Evolutionary conservation across 2,329 filamentous ascomycete species (phyloP).

Genomic region (Neofusicoccum parvum): DNA sequence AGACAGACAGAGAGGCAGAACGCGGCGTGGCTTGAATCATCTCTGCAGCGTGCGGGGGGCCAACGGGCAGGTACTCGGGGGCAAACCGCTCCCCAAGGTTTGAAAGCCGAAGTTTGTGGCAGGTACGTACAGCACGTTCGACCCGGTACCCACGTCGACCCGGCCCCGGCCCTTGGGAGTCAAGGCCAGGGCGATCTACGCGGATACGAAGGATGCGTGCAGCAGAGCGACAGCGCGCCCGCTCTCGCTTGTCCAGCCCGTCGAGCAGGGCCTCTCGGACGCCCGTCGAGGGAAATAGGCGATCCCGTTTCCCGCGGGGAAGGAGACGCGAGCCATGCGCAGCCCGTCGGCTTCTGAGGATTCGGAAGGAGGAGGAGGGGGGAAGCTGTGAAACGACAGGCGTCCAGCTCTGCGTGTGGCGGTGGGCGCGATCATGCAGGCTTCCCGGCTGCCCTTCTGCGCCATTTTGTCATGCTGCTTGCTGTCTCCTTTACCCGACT

Average conservation of each 20-base stretch:
- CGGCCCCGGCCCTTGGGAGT: too few species aligned
- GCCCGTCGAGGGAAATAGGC: not conserved
- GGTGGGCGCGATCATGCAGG: not conserved
- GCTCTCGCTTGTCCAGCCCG: too few species aligned
- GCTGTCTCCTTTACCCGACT: too few species aligned
- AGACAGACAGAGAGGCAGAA: not conserved
- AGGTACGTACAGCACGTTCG: too few species aligned
- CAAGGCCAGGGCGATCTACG: not conserved
- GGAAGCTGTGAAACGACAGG: not conserved
- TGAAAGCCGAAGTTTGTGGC: too few species aligned
- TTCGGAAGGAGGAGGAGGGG: not conserved
- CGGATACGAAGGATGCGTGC: not conserved
- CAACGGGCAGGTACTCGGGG: too few species aligned
- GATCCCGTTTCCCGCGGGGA: not conserved
- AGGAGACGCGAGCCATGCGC: not conserved
- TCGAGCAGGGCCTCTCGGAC: too few species aligned
- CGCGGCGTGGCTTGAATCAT: not conserved
- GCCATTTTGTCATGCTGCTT: not conserved
- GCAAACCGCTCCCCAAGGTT: too few species aligned
- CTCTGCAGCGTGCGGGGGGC: too few species aligned
- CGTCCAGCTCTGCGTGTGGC: not conserved
- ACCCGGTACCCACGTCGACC: too few species aligned
- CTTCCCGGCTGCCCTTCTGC: not conserved
- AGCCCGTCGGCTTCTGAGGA: not conserved
- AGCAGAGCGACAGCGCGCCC: not conserved